These are phyloP conservation scores for Malbranchea cinnamomea DNA, from an alignment of 2,329 filamentous ascomycete species.

Conservation along the genomic window DNA sequence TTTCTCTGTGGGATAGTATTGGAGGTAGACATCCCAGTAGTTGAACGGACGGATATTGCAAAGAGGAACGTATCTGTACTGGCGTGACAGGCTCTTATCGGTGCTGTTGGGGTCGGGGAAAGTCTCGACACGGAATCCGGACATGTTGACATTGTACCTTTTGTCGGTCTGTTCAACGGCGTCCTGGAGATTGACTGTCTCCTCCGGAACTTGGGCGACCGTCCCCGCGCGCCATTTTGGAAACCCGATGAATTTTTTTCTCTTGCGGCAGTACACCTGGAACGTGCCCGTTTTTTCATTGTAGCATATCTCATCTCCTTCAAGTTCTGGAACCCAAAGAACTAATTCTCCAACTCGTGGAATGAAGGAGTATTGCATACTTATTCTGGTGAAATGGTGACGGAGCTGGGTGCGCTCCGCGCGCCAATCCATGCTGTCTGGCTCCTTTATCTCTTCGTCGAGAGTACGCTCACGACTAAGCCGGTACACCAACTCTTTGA, in stretches of 20 bases:
- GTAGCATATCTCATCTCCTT: conserved; percentile 22
- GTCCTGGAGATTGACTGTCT: conserved; percentile 31
- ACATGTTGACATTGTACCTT: conserved; percentile 31
- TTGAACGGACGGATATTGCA: conserved; percentile 40
- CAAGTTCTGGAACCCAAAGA: conserved; percentile 31
- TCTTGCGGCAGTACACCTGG: conserved; percentile 20
- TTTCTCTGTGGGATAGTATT: conserved; percentile 22
- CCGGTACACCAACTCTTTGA: conserved; percentile 34
- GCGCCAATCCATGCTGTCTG: conserved; percentile 41
- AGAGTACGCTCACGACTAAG: conserved; percentile 28
- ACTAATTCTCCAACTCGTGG: conserved; percentile 44
- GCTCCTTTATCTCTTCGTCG: conserved; percentile 34
- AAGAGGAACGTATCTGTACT: conserved; percentile 40
- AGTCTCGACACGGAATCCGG: conserved; percentile 43
- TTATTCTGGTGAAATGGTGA: conserved; percentile 27
- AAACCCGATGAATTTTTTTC: conserved; percentile 19
- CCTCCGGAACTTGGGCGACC: conserved; percentile 36
- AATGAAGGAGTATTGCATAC: conserved; percentile 33
- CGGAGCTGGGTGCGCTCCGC: conserved; percentile 32
- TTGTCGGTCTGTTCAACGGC: conserved; percentile 27
- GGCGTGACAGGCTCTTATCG: conserved; percentile 38
- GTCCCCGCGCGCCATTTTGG: conserved; percentile 44
- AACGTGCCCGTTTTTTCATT: conserved; percentile 17
- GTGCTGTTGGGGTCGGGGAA: conserved; percentile 36
- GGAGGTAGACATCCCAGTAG: conserved; percentile 37